A percentile compares a stretch with the other conserved stretches of the same genome.
These are phyloP conservation scores for Trametes cingulata DNA, from an alignment of 768 basidiomycete genomes.

Conservation along the genomic window DNA sequence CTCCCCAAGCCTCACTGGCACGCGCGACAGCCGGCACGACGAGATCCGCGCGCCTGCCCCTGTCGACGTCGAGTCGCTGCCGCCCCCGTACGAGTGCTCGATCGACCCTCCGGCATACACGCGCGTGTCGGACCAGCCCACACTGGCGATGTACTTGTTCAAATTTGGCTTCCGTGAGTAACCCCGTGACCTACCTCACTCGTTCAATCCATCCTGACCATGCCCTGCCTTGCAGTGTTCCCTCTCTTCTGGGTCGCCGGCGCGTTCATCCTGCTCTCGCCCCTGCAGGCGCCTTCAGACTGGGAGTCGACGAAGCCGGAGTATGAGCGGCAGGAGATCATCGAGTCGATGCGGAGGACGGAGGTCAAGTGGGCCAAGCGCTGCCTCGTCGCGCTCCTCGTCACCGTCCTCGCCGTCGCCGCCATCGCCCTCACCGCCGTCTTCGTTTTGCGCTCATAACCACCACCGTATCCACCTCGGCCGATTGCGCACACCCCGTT, in stretches of 20 bases:
- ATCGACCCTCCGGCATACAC: conserved; percentile 39
- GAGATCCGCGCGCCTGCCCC: conserved; percentile 9
- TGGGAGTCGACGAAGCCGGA: conserved; percentile 41
- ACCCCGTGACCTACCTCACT: background rate
- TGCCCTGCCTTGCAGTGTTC: conserved; percentile 38
- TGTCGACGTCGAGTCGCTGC: conserved; percentile 23
- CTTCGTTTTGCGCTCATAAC: conserved; percentile 14
- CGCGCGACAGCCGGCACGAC: conserved; percentile 37
- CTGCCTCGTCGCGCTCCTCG: conserved; percentile 33
- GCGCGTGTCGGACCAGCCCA: conserved; percentile 38
- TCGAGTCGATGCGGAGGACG: conserved; percentile 35
- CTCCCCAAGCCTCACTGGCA: conserved; percentile 22
- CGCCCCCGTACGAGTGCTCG: conserved; percentile 35
- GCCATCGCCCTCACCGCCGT: conserved; percentile 21
- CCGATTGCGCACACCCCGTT: background rate
- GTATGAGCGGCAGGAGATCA: conserved; percentile 35
- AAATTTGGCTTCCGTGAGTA: conserved; percentile 51
- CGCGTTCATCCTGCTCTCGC: conserved; percentile 41
- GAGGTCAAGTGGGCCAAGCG: conserved; percentile 47
- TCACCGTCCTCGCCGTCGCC: conserved; percentile 22
- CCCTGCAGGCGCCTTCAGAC: conserved; percentile 38
- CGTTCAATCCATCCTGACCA: background rate
- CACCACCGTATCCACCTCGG: background rate
- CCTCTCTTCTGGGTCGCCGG: conserved; percentile 51
- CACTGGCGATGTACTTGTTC: conserved; percentile 50